These are phyloP conservation scores for Olyra latifolia DNA, from an alignment of 176 grass and related monocot genomes.

Conservation along the genomic window DNA sequence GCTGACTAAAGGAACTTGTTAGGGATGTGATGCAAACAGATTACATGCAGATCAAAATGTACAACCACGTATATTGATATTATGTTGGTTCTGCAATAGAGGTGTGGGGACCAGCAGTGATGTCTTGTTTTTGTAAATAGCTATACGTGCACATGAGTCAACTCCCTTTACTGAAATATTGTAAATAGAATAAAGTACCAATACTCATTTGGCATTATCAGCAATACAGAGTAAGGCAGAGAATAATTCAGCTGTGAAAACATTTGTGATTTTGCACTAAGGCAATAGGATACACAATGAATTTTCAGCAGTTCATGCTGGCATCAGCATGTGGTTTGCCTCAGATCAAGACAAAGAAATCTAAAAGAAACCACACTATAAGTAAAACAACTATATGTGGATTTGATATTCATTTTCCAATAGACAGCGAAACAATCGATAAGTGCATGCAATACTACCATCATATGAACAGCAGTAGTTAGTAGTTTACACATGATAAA, in stretches of 20 bases:
- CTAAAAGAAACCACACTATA: neutral
- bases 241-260: neutral
- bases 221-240: neutral
- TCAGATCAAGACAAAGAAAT: neutral
- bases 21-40: conserved; percentile 2
- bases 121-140: neutral
- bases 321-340: neutral
- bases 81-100: neutral
- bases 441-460: neutral
- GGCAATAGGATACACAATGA: neutral
- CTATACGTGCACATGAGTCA: neutral
- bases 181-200: neutral
- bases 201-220: neutral
- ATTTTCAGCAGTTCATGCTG: neutral
- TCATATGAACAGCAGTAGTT: neutral
- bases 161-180: neutral
- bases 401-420: conserved; percentile 6
- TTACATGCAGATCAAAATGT: conserved; percentile 8
- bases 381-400: neutral
- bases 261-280: neutral
- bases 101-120: neutral
- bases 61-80: neutral
- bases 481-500: neutral
- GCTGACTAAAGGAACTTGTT: neutral
- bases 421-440: neutral